Evolutionary conservation across 169 alveolate genomes (phyloP).

Genomic region (Plasmodium fragile): DNA sequence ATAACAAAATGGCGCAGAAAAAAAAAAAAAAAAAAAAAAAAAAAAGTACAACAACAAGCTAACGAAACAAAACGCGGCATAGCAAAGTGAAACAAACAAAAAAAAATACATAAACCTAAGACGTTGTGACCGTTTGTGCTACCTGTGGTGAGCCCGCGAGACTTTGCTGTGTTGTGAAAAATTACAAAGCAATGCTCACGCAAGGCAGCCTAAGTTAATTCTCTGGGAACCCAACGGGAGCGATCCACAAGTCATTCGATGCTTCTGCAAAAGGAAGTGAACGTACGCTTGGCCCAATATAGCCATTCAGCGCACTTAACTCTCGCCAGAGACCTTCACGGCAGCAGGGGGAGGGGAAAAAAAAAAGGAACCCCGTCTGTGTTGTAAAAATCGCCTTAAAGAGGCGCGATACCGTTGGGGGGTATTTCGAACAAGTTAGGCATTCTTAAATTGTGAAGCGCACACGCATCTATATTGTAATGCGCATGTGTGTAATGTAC

Average conservation of each 20-base stretch:
- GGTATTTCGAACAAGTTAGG: neutral
- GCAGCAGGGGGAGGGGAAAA: neutral
- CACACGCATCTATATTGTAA: neutral
- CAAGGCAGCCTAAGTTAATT: neutral
- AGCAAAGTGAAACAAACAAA: neutral
- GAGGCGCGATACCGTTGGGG: neutral
- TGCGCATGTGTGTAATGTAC: slow-evolving; percentile 3
- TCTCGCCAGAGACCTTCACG: neutral
- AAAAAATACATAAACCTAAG: neutral
- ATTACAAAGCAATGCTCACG: neutral
- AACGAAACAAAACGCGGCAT: neutral
- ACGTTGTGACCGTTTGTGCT: neutral
- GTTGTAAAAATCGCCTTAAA: neutral
- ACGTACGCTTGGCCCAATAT: neutral
- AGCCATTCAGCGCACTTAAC: neutral
- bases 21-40: neutral
- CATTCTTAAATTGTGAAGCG: neutral
- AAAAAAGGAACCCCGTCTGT: neutral
- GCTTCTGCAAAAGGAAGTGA: neutral
- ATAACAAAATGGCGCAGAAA: neutral
- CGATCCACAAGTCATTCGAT: neutral
- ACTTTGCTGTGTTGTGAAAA: neutral
- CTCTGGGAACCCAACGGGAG: neutral
- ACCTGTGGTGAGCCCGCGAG: neutral
- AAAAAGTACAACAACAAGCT: neutral